Evolutionary conservation across 352 stramenopile genomes (phyloP).

Genomic region (Plasmopara viticola): DNA sequence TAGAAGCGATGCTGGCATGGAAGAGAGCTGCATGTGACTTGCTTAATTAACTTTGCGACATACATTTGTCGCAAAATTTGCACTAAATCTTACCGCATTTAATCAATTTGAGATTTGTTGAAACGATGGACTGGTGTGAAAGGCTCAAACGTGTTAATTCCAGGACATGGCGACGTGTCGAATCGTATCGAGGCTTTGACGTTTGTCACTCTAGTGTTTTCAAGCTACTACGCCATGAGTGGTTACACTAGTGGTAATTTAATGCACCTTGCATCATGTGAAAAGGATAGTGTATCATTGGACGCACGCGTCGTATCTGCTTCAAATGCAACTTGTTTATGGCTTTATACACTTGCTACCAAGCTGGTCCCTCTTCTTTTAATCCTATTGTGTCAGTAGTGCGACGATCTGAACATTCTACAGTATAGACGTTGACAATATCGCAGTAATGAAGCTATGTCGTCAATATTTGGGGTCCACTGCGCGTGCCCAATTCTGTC

Average conservation of each 20-base stretch:
- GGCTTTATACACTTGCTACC: too few species aligned
- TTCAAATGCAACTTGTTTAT: too few species aligned
- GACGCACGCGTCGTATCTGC: background rate
- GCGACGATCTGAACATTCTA: background rate
- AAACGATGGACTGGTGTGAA: constrained; percentile 93
- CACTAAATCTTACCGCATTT: too few species aligned
- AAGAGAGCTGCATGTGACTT: too few species aligned
- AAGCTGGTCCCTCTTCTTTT: background rate
- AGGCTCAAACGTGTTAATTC: constrained; percentile 91
- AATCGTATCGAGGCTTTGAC: constrained; percentile 94
- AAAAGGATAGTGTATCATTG: background rate
- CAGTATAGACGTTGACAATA: background rate
- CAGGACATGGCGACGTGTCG: constrained; percentile 92
- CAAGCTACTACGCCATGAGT: constrained; percentile 41
- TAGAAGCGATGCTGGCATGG: too few species aligned
- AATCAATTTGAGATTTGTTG: constrained; percentile 88
- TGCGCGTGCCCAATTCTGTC: constrained; percentile 68
- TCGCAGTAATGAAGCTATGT: constrained; percentile 3
- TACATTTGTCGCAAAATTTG: too few species aligned
- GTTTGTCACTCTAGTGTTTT: constrained; percentile 73
- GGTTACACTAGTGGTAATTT: constrained; percentile 6
- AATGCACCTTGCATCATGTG: background rate
- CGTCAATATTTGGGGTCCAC: constrained; percentile 68
- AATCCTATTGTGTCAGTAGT: background rate
- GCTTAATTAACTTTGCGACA: too few species aligned